Percentiles rank a stretch among this genome's conserved stretches.
Evolutionary conservation across 371 early-diverging fungal genomes (phyloP).

Genomic region (Mucor circinelloides): DNA sequence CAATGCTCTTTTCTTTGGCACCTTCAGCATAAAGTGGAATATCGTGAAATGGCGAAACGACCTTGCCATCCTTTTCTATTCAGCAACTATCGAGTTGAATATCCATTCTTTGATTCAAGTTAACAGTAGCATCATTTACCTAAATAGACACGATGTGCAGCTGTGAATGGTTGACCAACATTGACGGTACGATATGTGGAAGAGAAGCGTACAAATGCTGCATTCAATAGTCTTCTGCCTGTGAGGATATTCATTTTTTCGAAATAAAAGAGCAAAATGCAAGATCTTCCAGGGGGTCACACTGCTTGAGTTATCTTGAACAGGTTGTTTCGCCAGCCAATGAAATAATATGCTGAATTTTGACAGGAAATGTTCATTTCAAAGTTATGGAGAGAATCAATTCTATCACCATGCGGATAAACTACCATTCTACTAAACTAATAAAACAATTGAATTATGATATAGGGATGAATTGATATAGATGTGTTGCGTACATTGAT

Average conservation of each 20-base stretch:
- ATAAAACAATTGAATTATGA: neutral
- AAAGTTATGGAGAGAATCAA: neutral
- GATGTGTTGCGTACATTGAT: too few relatives aligned
- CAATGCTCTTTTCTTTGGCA: constrained; percentile 66
- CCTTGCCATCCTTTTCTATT: constrained; percentile 67
- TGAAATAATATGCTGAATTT: neutral
- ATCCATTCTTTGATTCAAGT: too few relatives aligned
- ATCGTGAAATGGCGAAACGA: constrained; percentile 98
- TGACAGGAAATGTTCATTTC: neutral
- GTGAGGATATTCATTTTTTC: neutral
- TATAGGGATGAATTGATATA: too few relatives aligned
- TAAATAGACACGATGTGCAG: constrained; percentile 82
- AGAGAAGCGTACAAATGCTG: constrained; percentile 7
- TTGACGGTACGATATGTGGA: constrained; percentile 65
- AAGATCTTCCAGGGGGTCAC: neutral
- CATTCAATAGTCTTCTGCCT: neutral
- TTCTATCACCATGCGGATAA: neutral
- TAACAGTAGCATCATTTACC: constrained; percentile 61
- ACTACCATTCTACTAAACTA: neutral
- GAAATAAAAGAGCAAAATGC: neutral
- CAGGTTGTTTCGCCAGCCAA: neutral
- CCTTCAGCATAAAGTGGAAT: constrained; percentile 92
- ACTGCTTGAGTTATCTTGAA: neutral
- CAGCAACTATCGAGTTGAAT: neutral
- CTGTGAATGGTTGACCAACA: constrained; percentile 79